A percentile compares a stretch with the other conserved stretches of the same genome.
phyloP scores from a whole-genome alignment of 495 filamentous ascomycete genomes.

The Xylaria venustula region DNA sequence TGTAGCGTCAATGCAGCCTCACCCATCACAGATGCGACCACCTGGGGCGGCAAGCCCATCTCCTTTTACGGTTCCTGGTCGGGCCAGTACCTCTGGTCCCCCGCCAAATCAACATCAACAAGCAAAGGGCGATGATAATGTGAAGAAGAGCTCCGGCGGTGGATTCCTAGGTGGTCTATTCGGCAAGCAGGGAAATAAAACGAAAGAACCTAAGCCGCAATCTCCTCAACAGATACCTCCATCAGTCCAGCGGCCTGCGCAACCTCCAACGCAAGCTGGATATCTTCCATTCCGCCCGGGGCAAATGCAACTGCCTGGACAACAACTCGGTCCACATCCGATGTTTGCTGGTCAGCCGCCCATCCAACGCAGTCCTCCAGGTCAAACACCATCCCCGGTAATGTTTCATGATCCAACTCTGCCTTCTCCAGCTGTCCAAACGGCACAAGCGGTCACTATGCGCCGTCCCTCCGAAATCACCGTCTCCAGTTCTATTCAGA shows the following conservation, averaged over 20 bases:
- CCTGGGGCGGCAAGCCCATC: not conserved
- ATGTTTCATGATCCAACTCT: conserved; percentile 1
- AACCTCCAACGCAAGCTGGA: conserved; percentile 13
- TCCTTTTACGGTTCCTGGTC: conserved; percentile 3
- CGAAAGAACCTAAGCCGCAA: conserved; percentile 20
- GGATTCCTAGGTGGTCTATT: conserved; percentile 29
- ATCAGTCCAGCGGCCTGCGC: conserved; percentile 14
- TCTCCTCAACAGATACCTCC: conserved; percentile 15
- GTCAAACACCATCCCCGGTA: conserved; percentile 12
- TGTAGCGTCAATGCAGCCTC: not conserved
- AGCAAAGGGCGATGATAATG: conserved; percentile 21
- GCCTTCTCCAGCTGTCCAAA: conserved; percentile 21
- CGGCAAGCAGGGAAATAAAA: conserved; percentile 24
- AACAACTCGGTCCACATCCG: conserved; percentile 19
- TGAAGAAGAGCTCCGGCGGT: conserved; percentile 22
- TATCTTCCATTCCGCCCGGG: conserved; percentile 20
- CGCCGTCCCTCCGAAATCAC: conserved; percentile 30
- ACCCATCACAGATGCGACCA: not conserved
- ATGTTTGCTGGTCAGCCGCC: conserved; percentile 24
- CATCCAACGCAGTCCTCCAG: conserved; percentile 13
- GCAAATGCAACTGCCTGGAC: conserved; percentile 23
- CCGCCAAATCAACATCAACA: conserved; percentile 17
- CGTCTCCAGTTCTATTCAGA: conserved; percentile 24
- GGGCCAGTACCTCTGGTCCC: conserved; percentile 16
- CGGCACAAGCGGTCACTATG: conserved; percentile 22